Conservation (phyloP, 164 flowering plant genomes). For the Sextonia rubra region DNA sequence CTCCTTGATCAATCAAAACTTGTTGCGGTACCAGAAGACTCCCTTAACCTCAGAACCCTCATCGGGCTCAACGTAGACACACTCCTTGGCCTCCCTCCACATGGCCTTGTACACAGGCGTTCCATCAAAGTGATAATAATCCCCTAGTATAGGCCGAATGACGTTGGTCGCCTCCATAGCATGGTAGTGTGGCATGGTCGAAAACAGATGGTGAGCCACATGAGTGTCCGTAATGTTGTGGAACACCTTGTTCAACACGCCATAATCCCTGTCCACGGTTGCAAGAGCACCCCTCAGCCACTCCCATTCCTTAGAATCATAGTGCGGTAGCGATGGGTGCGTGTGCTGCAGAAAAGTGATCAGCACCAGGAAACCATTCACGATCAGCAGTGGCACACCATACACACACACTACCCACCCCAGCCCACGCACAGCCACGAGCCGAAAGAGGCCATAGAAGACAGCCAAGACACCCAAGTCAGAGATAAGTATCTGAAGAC, state of each 20-base stretch:
- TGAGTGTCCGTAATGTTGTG: conserved; percentile 84
- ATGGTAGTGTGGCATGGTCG: conserved; percentile 82
- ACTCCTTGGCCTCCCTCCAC: conserved; percentile 76
- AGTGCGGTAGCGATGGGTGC: conserved; percentile 77
- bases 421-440: conserved; percentile 40
- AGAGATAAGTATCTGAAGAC: conserved; percentile 55
- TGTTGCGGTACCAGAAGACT: conserved; percentile 62
- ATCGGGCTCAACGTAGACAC: conserved; percentile 70
- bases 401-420: conserved; percentile 50
- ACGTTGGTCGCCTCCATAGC: conserved; percentile 86
- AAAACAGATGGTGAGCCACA: conserved; percentile 77
- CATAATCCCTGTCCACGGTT: conserved; percentile 75
- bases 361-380: conserved; percentile 66
- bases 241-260: conserved; percentile 72
- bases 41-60: conserved; percentile 46
- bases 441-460: conserved; percentile 34
- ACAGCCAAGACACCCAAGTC: conserved; percentile 59
- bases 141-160: conserved; percentile 66
- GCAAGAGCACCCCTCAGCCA: conserved; percentile 86
- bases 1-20: conserved; percentile 16
- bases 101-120: conserved; percentile 63
- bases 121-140: conserved; percentile 60
- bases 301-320: conserved; percentile 80
- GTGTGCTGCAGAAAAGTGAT: conserved; percentile 85
- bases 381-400: conserved; percentile 64